Evolutionary conservation across 148 eudicot species (phyloP), one percentile per base, ranked within the genome.

Genomic region (Cornus controversa): DNA sequence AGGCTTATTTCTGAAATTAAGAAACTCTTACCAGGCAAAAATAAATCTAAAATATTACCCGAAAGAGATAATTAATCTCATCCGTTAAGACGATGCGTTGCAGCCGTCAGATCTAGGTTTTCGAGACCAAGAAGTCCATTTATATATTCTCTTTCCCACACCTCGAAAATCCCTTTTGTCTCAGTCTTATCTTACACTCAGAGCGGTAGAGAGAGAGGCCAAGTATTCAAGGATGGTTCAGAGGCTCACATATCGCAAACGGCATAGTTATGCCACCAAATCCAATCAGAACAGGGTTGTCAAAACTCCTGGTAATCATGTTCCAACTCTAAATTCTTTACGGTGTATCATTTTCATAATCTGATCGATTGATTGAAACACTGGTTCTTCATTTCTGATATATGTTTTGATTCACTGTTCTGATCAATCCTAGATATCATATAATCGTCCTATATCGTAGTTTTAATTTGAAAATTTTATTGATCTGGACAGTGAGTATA

Each of bases 251-350:
- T 83, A 83, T 58, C 75, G 90, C 28, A 85, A 36, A 63, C 79
- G 88, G 75, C 88, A 85, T 18, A 85, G 90, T 75, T 87, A 87
- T 31, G 89, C 89, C 78, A 87, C 89, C 75, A 87, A 83, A 75
- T 87, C 90, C 71, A 87, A 85, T 63, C 86, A 80, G 69, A 82
- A 87, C 72, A 77, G 90, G 66, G 67, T 83, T 54, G 88, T 85
- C 79, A 85, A 83, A 81, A 88, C 88, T 36, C 88, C 88, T 0
- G 86, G 88, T 87, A 72, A 66, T 28, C 18, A 8, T 26, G n/a
- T 3, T 29, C 2, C 63, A 63, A 73, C 76, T 25, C n/a, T 14
- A 2, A 0, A 2, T 31, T 57, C 20, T 29, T 22, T 9, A 18
- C 27, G 0, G 2, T 3, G 4, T 4, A 26, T 23, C 25, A 28